Evolutionary conservation across 768 basidiomycete species (phyloP).

Genomic region (Rhizopogon sp.): DNA sequence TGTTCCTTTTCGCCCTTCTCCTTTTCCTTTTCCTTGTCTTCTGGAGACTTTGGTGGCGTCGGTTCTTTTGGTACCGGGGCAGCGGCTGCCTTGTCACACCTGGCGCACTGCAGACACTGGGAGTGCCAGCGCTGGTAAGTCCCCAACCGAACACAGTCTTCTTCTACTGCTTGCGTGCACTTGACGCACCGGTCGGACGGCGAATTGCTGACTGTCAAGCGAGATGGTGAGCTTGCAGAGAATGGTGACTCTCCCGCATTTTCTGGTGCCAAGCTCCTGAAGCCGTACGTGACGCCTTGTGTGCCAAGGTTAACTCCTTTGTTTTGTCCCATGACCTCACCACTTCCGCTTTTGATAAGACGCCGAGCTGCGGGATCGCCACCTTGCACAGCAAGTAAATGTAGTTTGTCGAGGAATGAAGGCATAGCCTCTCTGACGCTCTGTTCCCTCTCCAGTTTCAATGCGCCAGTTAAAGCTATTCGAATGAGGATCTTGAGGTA

Average conservation of each 20-base stretch:
- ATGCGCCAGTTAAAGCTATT: conserved; percentile 91
- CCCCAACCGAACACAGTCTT: conserved; percentile 92
- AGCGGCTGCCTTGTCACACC: conserved; percentile 75
- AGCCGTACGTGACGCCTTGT: conserved; percentile 86
- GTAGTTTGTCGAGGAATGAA: conserved; percentile 88
- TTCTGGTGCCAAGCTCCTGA: conserved; percentile 86
- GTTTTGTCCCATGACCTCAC: conserved; percentile 44
- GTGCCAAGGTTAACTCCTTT: conserved; percentile 64
- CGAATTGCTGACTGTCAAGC: conserved; percentile 58
- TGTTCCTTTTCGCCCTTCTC: conserved; percentile 37
- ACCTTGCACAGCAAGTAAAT: conserved; percentile 82
- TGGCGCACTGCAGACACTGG: conserved; percentile 79
- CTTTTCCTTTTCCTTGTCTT: conserved; percentile 42
- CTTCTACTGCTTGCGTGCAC: conserved; percentile 89
- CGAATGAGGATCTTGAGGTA: conserved; percentile 99
- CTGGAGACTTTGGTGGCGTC: conserved; percentile 43
- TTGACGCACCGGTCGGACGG: conserved; percentile 90
- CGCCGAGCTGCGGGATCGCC: conserved; percentile 75
- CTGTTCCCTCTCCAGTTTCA: conserved; percentile 93
- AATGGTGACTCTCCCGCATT: conserved; percentile 88
- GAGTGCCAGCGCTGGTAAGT: conserved; percentile 99
- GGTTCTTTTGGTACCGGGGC: conserved; percentile 54
- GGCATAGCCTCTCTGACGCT: conserved; percentile 78
- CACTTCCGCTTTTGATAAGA: conserved; percentile 70
- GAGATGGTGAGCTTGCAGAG: conserved; percentile 34